Evolutionary conservation across 2,329 filamentous ascomycete genomes (phyloP).

Genomic region (Orbilia quercus): DNA sequence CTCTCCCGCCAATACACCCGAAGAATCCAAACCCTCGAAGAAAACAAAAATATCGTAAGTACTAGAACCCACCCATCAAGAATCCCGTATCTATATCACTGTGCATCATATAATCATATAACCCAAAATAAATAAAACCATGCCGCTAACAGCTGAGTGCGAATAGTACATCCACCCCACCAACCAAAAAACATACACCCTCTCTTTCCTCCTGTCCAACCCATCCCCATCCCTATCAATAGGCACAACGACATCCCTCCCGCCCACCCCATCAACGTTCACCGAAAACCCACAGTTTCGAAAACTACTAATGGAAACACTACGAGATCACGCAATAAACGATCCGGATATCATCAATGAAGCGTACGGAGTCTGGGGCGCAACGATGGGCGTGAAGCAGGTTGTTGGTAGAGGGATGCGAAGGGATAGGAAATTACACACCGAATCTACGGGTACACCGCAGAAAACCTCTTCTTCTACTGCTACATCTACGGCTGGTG

Average conservation of each 20-base stretch:
- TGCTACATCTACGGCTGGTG: too few relatives aligned
- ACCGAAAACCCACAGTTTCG: conserved; percentile 71
- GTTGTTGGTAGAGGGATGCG: conserved; percentile 56
- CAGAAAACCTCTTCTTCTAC: too few relatives aligned
- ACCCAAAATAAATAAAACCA: background rate
- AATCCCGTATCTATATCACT: too few relatives aligned
- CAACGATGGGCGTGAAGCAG: conserved; percentile 62
- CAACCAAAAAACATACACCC: conserved; percentile 67
- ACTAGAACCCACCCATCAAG: too few relatives aligned
- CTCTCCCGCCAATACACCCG: background rate
- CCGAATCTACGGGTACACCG: conserved; percentile 18
- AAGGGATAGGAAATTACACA: conserved; percentile 36
- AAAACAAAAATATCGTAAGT: conserved; percentile 50
- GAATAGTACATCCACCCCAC: conserved; percentile 61
- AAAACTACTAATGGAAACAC: conserved; percentile 70
- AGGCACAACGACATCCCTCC: conserved; percentile 70
- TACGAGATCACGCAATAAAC: conserved; percentile 69
- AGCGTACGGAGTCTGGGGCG: conserved; percentile 71
- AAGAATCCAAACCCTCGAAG: conserved; percentile 26
- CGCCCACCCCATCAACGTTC: conserved; percentile 72
- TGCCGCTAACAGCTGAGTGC: conserved; percentile 24
- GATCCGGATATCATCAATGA: conserved; percentile 68
- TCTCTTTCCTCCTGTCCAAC: conserved; percentile 71
- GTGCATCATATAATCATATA: background rate
- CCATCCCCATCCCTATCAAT: conserved; percentile 69